These are phyloP conservation scores for Blastobotrys arbuscula DNA, from an alignment of 1,139 yeast species.

Conservation along the genomic window DNA sequence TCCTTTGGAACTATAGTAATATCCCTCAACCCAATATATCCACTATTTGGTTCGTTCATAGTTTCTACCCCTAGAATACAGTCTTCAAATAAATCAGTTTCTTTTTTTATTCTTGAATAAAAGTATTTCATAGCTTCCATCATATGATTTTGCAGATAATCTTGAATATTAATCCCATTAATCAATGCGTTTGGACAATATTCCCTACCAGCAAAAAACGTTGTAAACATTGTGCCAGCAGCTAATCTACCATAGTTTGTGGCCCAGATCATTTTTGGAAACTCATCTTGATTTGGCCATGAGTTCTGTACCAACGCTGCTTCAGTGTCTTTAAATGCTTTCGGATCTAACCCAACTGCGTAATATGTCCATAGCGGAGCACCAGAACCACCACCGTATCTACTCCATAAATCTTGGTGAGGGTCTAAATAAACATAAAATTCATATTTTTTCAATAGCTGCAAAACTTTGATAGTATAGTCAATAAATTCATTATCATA, in stretches of 20 bases:
- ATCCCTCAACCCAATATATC: conserved; percentile 29
- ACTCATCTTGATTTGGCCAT: conserved; percentile 41
- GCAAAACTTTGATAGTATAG: conserved; percentile 59
- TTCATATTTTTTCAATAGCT: conserved; percentile 56
- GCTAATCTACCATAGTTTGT: conserved; percentile 79
- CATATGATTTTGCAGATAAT: conserved; percentile 60
- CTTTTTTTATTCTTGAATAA: conserved; percentile 43
- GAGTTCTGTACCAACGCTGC: conserved; percentile 71
- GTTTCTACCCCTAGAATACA: conserved; percentile 67
- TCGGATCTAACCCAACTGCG: conserved; percentile 88
- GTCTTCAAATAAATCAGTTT: conserved; percentile 52
- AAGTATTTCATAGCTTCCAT: conserved; percentile 49
- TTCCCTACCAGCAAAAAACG: conserved; percentile 72
- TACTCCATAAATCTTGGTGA: conserved; percentile 94
- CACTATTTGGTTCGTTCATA: conserved; percentile 63
- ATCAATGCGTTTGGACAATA: conserved; percentile 64
- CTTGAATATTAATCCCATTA: conserved; percentile 67
- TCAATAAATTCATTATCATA: conserved; percentile 76
- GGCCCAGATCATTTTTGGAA: conserved; percentile 91
- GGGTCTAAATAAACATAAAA: conserved; percentile 79
- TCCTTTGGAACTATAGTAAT: conserved; percentile 29
- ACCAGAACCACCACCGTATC: conserved; percentile 90
- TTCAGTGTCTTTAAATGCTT: conserved; percentile 55
- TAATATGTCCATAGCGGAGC: conserved; percentile 95
- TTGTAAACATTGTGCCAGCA: conserved; percentile 73